A percentile compares a stretch with the other conserved stretches of the same genome.
phyloP scores from a whole-genome alignment of 2,329 filamentous ascomycete genomes.

The Falciphora oryzae region DNA sequence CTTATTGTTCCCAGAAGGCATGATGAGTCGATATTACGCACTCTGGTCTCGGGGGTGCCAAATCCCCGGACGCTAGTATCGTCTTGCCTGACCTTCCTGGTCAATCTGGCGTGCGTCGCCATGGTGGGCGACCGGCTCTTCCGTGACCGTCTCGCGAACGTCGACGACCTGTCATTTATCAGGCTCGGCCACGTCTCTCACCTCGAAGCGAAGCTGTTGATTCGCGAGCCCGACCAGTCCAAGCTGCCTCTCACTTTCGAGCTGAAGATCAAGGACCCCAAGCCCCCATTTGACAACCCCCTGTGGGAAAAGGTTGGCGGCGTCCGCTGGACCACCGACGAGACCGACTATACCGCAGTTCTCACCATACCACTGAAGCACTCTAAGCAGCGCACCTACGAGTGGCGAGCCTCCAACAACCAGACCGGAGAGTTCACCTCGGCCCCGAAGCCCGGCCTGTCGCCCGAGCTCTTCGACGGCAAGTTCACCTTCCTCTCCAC shows the following conservation, averaged over 20 bases:
- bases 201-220: constrained; percentile 69
- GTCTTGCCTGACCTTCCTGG: constrained; percentile 55
- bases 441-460: constrained; percentile 63
- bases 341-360: constrained; percentile 76
- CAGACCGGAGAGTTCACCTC: constrained; percentile 77
- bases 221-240: constrained; percentile 73
- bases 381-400: constrained; percentile 67
- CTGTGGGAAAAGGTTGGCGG: constrained; percentile 63
- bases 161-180: constrained; percentile 74
- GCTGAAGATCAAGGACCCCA: constrained; percentile 49
- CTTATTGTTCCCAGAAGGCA: constrained; percentile 53
- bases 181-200: constrained; percentile 83
- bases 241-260: constrained; percentile 73
- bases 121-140: constrained; percentile 75
- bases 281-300: constrained; percentile 47
- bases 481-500: constrained; percentile 88
- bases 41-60: constrained; percentile 70
- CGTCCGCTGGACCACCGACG: constrained; percentile 60
- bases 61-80: constrained; percentile 61
- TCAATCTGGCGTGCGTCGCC: constrained; percentile 65
- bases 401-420: constrained; percentile 83
- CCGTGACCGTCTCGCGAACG: constrained; percentile 59
- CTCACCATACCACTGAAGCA: constrained; percentile 60
- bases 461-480: constrained; percentile 53
- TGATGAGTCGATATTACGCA: constrained; percentile 47